These are phyloP conservation scores for Hypomontagnella submonticulosa DNA, from an alignment of 495 filamentous ascomycete genomes.

Conservation along the genomic window DNA sequence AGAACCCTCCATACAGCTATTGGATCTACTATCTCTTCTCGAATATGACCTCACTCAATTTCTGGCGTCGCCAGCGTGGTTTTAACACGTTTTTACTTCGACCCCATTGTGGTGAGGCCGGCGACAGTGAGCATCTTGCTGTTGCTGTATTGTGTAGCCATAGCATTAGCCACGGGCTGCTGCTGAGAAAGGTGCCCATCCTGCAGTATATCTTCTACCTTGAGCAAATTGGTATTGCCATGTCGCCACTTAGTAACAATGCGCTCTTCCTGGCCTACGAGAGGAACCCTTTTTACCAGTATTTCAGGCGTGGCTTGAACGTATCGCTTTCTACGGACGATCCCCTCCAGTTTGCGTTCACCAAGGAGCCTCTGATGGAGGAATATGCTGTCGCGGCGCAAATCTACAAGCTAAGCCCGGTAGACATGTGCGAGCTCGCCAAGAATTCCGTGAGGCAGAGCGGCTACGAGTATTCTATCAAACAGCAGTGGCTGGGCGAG, in stretches of 20 bases:
- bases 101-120: conserved; percentile 96
- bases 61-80: conserved; percentile 86
- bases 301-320: conserved; percentile 93
- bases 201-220: conserved; percentile 98
- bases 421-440: conserved; percentile 98
- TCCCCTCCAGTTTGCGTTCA: conserved; percentile 97
- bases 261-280: conserved; percentile 97
- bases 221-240: conserved; percentile 97
- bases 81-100: conserved; percentile 96
- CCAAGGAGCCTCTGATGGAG: conserved; percentile 97
- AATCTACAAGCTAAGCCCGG: conserved; percentile 96
- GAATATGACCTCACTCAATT: conserved; percentile 92
- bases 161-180: conserved; percentile 94
- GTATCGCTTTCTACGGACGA: conserved; percentile 97
- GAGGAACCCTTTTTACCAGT: conserved; percentile 93
- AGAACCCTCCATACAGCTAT: conserved; percentile 98
- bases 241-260: conserved; percentile 98
- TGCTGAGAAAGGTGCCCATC: conserved; percentile 92
- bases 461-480: conserved; percentile 89
- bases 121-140: conserved; percentile 94
- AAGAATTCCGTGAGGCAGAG: conserved; percentile 95
- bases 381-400: conserved; percentile 98
- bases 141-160: conserved; percentile 94
- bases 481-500: conserved; percentile 87
- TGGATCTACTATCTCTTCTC: conserved; percentile 98